Base-by-base conservation (phyloP, 2,329 filamentous ascomycete genomes). In the Fusarium sp. region DNA sequence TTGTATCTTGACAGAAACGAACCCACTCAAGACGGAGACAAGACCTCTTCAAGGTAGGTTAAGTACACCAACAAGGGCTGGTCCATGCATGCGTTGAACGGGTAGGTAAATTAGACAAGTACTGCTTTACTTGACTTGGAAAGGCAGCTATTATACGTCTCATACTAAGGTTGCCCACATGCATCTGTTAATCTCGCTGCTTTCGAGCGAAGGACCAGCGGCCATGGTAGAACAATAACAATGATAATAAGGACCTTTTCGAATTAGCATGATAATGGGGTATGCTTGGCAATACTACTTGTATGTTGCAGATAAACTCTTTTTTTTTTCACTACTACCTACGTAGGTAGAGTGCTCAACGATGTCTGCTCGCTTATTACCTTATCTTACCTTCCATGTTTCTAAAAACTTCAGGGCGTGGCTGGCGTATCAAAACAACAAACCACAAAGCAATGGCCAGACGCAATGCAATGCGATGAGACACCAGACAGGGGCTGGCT, bases 11-110 rank as follows among this genome's bases (percentile, higher is more conserved):
- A 44, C 47, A 47, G 53, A 56, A 52, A 60, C 43, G 21, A 52
- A 50, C 24, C 42, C 58, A 69, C 66, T 54, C 24, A 28, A 43
- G 57, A 59, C 67, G 67, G 67, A 69, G 67, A 38, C 57, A 53
- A 35, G 39, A 20, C 67, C 67, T 41, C 29, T 62, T 55, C 46
- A 15, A 63, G 59, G 48, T 41, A 29, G 57, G 60, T 57, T 28
- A 35, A 38, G 39, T 50, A 43, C 26, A 20, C 20, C 35, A 16
- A 41, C 12, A 31, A 47, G 42, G 41, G 10, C n/a, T 44, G 29
- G 39, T 31, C 33, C 31, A 21, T 58, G 38, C 28, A 35, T 48
- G 29, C 37, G 48, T 29, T 63, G 44, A 60, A 37, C 38, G 23
- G 46, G 31, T 33, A 28, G 24, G 61, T 38, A 50, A 28, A 64